Conservation (phyloP, 2,329 filamentous ascomycete genomes). For the Xylaria multiplex region DNA sequence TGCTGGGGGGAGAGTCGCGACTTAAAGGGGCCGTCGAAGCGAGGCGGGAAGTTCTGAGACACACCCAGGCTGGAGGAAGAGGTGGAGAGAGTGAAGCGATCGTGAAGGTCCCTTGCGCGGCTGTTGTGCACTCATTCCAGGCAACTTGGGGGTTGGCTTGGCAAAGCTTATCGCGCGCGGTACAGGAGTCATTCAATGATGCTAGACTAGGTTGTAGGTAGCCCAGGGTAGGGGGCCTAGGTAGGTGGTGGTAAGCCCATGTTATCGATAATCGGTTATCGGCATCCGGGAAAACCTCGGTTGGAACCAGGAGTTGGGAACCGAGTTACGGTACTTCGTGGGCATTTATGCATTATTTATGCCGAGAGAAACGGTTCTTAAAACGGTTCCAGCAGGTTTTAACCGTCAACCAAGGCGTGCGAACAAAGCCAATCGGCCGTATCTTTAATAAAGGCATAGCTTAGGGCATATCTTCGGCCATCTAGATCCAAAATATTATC, state of each 20-base stretch:
- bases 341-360: too few species aligned
- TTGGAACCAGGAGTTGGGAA: neutral
- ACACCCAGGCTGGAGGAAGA: slow-evolving; percentile 27
- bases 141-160: slow-evolving; percentile 16
- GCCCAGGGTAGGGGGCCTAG: too few species aligned
- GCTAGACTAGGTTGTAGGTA: neutral
- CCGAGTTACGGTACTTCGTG: neutral
- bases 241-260: neutral
- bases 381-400: too few species aligned
- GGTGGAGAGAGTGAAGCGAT: slow-evolving; percentile 34
- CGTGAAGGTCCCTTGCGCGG: slow-evolving; percentile 33
- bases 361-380: too few species aligned
- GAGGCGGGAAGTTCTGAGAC: slow-evolving; percentile 32
- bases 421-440: too few species aligned
- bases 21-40: slow-evolving; percentile 27
- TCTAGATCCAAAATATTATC: too few species aligned
- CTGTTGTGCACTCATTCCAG: slow-evolving; percentile 13
- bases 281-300: slow-evolving; percentile 27
- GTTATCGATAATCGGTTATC: slow-evolving; percentile 30
- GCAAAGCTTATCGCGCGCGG: slow-evolving; percentile 21
- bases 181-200: neutral
- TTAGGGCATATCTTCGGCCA: too few species aligned
- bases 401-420: too few species aligned
- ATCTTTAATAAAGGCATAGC: too few species aligned
- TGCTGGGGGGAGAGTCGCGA: slow-evolving; percentile 27